Evolutionary conservation across 148 eudicot species (phyloP), one percentile per base, ranked within the genome.

Genomic region (Beta vulgaris): DNA sequence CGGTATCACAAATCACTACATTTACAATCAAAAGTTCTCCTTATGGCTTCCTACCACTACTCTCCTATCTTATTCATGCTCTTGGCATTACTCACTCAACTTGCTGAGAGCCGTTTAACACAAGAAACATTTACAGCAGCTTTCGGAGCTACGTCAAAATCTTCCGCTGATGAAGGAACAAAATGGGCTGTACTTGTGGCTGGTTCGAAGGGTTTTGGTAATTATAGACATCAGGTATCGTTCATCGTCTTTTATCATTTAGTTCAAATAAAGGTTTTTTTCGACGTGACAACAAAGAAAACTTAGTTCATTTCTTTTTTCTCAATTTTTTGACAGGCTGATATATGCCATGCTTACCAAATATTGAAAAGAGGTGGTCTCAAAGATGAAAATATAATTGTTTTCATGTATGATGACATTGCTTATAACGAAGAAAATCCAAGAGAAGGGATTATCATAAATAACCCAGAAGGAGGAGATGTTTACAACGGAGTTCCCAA

Each of bases 401-500:
- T 87, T n/a, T 82, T 87, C 61, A 87, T 87, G 90, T 87, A 87
- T 46, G 87, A 91, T 75, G 97, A 91, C 67, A 90, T 91, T 37
- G 97, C 97, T 29, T 48, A 74, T 62, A 83, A 85, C 35, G 81
- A 77, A 49, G 84, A 90, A 46, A 92, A 92, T 78, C 98, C 98
- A 0, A 85, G 85, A 74, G 85, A 83, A 40, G 98, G 98, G 29
- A 78, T 82, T 25, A 86, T 92, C 9, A 92, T 92, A 44, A 92
- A 92, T 62, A 82, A 77, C 63, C 98, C 98, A 48, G 63, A 84
- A 4, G 98, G 96, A 23, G 80, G 39, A 46, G 91, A 90, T 82
- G 96, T 92, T 37, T 92, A 92, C 75, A 69, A 80, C 2, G 98
- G 98, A 43, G 93, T 92, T 28, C 98, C 98, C 3, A 92, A 92